phyloP scores from a whole-genome alignment of 306 rosid genomes.

The Macrotyloma uniflorum region DNA sequence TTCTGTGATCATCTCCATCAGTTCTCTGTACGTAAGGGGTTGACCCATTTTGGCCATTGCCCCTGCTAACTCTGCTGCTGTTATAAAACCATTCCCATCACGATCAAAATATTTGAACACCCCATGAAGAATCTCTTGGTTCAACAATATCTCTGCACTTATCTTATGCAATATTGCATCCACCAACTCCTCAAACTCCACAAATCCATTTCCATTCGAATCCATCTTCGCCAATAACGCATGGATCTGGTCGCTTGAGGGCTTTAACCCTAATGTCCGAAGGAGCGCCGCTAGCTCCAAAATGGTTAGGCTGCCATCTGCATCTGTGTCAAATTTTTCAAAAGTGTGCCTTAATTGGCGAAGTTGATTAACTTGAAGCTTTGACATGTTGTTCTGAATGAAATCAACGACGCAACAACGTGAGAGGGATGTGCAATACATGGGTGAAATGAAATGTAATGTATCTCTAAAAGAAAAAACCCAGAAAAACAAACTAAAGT shows the following conservation, averaged over 20 bases:
- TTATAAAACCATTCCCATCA: slow-evolving; percentile 67
- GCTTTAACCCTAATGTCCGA: slow-evolving; percentile 67
- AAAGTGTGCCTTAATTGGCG: slow-evolving; percentile 58
- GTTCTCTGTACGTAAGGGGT: slow-evolving; percentile 64
- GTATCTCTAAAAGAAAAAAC: background rate
- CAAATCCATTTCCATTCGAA: slow-evolving; percentile 64
- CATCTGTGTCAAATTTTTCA: slow-evolving; percentile 66
- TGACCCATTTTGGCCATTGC: slow-evolving; percentile 84
- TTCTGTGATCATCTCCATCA: slow-evolving; percentile 69
- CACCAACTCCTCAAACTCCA: slow-evolving; percentile 75
- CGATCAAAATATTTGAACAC: slow-evolving; percentile 70
- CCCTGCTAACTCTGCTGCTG: slow-evolving; percentile 68
- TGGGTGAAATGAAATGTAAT: background rate
- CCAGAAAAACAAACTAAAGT: background rate
- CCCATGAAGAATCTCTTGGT: slow-evolving; percentile 57
- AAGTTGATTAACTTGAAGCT: slow-evolving; percentile 46
- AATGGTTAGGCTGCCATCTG: slow-evolving; percentile 75
- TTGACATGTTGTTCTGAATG: slow-evolving; percentile 38
- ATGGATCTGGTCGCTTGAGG: slow-evolving; percentile 62
- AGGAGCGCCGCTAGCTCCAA: slow-evolving; percentile 72
- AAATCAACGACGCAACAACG: background rate
- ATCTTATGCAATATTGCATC: slow-evolving; percentile 57
- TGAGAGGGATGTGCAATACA: background rate
- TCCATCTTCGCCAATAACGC: slow-evolving; percentile 58
- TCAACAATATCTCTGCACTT: slow-evolving; percentile 46